Evolutionary conservation across 441 rosid species (phyloP), one percentile per base, ranked within the genome.

Genomic region (Euphorbia celastroides): DNA sequence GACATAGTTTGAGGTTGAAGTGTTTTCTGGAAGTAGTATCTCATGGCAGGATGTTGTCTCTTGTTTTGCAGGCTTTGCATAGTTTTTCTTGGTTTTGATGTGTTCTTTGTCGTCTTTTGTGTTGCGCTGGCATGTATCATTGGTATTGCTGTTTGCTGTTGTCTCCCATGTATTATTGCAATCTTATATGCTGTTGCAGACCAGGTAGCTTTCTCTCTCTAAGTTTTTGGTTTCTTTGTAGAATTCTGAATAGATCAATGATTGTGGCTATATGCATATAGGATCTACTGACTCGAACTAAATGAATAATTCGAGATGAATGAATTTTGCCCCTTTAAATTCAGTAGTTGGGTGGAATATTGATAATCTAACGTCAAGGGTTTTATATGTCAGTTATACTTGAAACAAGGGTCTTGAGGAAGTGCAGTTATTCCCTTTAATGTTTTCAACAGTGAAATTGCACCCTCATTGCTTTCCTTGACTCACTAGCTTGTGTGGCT

Each of bases 121-220:
- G 91, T 94, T 77, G 99, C 98, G 48, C 76, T 94, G 85, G 99
- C 97, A 52, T 94, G 97, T 77, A 84, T 94, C 71, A 78, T 94
- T 36, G 97, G 99, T 41, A 86, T 94, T 73, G 99, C 99, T 72
- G 97, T 94, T 71, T 94, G 97, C 82, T 94, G 97, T 74, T 92
- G 97, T 77, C 96, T 94, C 75, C 99, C 99, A 20, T 94, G 99
- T 74, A 94, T 94, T 72, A 92, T 94, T 70, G 99, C 97, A 61
- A 84, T 94, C 72, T 73, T 92, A 38, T 92, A 94, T 81, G 99
- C 99, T 6, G 94, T 94, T 73, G 88, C 99, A 3, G 98, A 94
- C 72, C 94, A 94, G 94, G 99, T 92, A 86, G 31, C 60, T 79
- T 71, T 71, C 52, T 9, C 62, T n/a, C n/a, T n/a, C 28, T 74